Evolutionary conservation across 345 rosid genomes (phyloP), one percentile per base, ranked within the genome.

Genomic region (Arabis hirsuta): DNA sequence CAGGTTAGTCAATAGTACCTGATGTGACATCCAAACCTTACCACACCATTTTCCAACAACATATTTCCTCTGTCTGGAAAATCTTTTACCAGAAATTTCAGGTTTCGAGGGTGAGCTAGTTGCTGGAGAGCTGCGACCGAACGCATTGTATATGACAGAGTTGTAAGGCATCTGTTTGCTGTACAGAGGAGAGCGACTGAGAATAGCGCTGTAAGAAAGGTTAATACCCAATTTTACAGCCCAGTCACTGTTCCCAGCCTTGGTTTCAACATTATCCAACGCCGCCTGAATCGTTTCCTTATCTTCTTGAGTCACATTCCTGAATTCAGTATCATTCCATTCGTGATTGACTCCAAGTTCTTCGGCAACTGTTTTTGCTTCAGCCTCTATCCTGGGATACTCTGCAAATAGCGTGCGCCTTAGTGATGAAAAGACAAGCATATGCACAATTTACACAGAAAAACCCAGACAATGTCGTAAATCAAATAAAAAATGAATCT

Each of bases 1-100:
- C 63, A 12, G 12, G 8, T 42, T 43, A 43, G 14, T 10, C 9
- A 26, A 27, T 55, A 52, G 56, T 74, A 93, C 94, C 85, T 88
- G 97, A 84, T 85, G 89, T 64, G 98, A 94, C 97, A 88, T 94
- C 97, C 98, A 94, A 76, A 91, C 92, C 76, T 81, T 91, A 55
- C 98, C 98, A 73, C 98, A 94, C 98, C 98, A 94, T 85, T 85
- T 94, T 39, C 97, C 98, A 2, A 77, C 98, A 76, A 91, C 98
- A 31, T 83, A 86, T 56, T 90, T 93, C 80, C 73, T 93, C 80
- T 74, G 98, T 79, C 77, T 86, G 59, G 71, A 68, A 42, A 80
- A 55, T 76, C 86, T 80, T 84, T 81, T 83, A 57, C 88, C 87
- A 47, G 74, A 72, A 36, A 73, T 70, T 62, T 83, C 72, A 16